phyloP scores from a whole-genome alignment of 2,329 filamentous ascomycete species.

The Scedosporium minutisporum region DNA sequence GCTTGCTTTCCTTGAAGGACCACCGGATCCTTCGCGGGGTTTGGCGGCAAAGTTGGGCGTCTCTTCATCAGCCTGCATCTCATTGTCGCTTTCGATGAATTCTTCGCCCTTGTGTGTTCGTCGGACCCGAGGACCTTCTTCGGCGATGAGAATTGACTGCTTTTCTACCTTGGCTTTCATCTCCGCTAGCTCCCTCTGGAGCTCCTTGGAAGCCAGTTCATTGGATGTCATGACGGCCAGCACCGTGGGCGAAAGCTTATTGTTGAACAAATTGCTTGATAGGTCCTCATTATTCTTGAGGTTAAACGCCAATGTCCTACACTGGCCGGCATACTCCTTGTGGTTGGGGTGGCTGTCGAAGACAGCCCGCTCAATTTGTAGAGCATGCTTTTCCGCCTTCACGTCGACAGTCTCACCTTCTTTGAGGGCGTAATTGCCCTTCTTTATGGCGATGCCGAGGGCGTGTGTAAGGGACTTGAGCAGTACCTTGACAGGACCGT shows the following conservation, averaged over 20 bases:
- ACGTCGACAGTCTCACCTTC: constrained; percentile 54
- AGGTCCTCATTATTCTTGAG: constrained; percentile 80
- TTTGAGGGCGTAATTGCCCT: constrained; percentile 51
- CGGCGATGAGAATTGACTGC: constrained; percentile 73
- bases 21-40: constrained; percentile 21
- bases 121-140: constrained; percentile 67
- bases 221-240: constrained; percentile 82
- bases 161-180: constrained; percentile 73
- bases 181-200: constrained; percentile 66
- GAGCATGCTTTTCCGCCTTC: constrained; percentile 59
- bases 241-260: constrained; percentile 60
- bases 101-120: constrained; percentile 95
- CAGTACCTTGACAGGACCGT: constrained; percentile 59
- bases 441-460: constrained; percentile 58
- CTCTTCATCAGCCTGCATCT: constrained; percentile 16
- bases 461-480: constrained; percentile 59
- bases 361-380: constrained; percentile 70
- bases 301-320: constrained; percentile 73
- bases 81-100: constrained; percentile 67
- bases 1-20: constrained; percentile 11
- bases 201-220: constrained; percentile 85
- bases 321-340: constrained; percentile 49
- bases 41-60: background rate
- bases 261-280: constrained; percentile 63
- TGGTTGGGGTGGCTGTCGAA: constrained; percentile 44